Percentiles rank a stretch among this genome's conserved stretches.
Conservation (phyloP, 345 rosid species). For the Dimocarpus longan region DNA sequence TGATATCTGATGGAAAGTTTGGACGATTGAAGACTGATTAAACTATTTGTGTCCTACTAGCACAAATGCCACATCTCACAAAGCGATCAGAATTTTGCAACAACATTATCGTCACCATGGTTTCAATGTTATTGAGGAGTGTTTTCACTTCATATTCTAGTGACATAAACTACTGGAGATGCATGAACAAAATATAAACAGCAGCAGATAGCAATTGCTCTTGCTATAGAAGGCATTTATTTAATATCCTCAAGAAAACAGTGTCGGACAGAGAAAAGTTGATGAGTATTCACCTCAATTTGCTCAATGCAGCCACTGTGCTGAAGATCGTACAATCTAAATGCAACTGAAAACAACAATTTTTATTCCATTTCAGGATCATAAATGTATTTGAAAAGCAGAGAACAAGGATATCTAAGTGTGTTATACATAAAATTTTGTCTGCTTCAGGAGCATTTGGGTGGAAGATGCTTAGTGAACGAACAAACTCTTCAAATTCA, state of each 20-base stretch:
- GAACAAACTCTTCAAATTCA: slow-evolving; percentile 74
- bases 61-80: no score
- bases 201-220: neutral
- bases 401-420: neutral
- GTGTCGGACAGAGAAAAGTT: neutral
- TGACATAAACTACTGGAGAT: no score
- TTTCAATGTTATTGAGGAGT: no score
- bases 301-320: slow-evolving; percentile 61
- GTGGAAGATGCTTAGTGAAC: slow-evolving; percentile 66
- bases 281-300: slow-evolving; percentile 46
- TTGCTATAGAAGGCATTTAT: neutral
- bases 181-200: neutral
- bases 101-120: no score
- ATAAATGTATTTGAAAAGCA: neutral
- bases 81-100: no score
- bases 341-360: slow-evolving; percentile 51
- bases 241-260: neutral
- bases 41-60: neutral
- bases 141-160: no score
- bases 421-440: slow-evolving; percentile 54
- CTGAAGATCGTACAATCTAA: slow-evolving; percentile 58
- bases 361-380: neutral
- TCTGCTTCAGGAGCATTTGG: slow-evolving; percentile 52
- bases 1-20: neutral
- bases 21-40: neutral